Evolutionary conservation across 2,329 filamentous ascomycete genomes (phyloP).

Genomic region (Arthrobotrys conoides): DNA sequence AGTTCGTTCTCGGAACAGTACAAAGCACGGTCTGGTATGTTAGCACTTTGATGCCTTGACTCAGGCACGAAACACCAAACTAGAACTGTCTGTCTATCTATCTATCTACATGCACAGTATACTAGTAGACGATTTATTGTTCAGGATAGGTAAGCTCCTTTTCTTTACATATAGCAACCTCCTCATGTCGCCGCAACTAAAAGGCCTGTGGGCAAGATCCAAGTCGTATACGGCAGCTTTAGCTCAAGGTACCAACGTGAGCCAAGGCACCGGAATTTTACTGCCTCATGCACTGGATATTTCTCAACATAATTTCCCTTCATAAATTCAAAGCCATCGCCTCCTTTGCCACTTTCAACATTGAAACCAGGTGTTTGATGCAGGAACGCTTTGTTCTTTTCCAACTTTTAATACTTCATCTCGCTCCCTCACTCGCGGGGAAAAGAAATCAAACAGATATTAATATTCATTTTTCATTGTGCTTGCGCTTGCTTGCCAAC

Average conservation of each 20-base stretch:
- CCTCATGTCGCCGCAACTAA: slow-evolving; percentile 24
- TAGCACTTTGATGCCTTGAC: slow-evolving; percentile 33
- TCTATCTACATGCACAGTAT: too few relatives aligned
- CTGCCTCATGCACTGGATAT: slow-evolving; percentile 26
- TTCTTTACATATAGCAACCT: slow-evolving; percentile 7
- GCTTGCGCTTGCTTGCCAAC: not conserved
- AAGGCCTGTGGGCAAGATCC: slow-evolving; percentile 27
- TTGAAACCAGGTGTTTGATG: slow-evolving; percentile 40
- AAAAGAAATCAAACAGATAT: slow-evolving; percentile 27
- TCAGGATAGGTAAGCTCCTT: slow-evolving; percentile 15
- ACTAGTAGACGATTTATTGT: not conserved
- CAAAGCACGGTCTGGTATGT: slow-evolving; percentile 49
- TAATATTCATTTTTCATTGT: not conserved
- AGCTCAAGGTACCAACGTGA: slow-evolving; percentile 28
- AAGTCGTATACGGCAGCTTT: slow-evolving; percentile 17
- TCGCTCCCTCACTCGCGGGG: not conserved
- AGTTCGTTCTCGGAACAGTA: slow-evolving; percentile 32
- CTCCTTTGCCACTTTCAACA: slow-evolving; percentile 58
- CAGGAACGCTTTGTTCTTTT: slow-evolving; percentile 39
- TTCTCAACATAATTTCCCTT: slow-evolving; percentile 58
- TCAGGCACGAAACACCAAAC: slow-evolving; percentile 22
- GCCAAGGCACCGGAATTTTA: slow-evolving; percentile 55
- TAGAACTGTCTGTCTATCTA: too few relatives aligned
- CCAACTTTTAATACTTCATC: slow-evolving; percentile 7
- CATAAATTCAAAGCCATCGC: slow-evolving; percentile 39